phyloP scores from a whole-genome alignment of 78 protist genomes.

The Planoprotostelium fungivorum region DNA sequence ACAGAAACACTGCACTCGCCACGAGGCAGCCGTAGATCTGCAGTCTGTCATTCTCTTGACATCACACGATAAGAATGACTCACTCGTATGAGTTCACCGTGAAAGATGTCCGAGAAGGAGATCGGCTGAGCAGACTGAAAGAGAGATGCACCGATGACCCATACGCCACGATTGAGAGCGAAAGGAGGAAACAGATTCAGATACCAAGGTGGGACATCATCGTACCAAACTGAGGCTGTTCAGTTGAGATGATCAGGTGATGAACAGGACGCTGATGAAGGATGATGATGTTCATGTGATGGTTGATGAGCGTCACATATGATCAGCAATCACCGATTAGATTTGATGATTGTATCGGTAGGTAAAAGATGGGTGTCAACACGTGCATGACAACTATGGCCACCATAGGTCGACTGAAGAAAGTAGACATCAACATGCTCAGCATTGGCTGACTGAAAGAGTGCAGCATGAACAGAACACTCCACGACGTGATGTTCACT shows the following conservation, averaged over 20 bases:
- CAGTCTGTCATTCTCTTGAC: too few relatives aligned
- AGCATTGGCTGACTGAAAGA: not conserved
- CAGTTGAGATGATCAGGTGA: not conserved
- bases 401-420: not conserved
- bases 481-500: not conserved
- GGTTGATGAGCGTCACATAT: too few relatives aligned
- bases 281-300: too few relatives aligned
- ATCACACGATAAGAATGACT: too few relatives aligned
- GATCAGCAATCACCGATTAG: not conserved
- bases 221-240: not conserved
- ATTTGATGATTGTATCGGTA: not conserved
- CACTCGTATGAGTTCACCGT: too few relatives aligned
- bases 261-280: not conserved
- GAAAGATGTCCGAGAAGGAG: too few relatives aligned
- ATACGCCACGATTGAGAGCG: not conserved
- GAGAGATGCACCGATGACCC: not conserved
- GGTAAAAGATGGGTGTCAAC: not conserved
- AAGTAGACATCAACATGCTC: not conserved
- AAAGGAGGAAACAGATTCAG: not conserved
- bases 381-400: not conserved
- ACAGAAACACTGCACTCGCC: too few relatives aligned
- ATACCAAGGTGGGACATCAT: too few relatives aligned
- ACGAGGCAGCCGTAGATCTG: too few relatives aligned
- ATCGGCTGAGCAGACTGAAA: too few relatives aligned
- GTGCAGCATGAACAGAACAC: not conserved